Conservation (phyloP, 1,139 yeast genomes). For the Sugiyamaella sp. region DNA sequence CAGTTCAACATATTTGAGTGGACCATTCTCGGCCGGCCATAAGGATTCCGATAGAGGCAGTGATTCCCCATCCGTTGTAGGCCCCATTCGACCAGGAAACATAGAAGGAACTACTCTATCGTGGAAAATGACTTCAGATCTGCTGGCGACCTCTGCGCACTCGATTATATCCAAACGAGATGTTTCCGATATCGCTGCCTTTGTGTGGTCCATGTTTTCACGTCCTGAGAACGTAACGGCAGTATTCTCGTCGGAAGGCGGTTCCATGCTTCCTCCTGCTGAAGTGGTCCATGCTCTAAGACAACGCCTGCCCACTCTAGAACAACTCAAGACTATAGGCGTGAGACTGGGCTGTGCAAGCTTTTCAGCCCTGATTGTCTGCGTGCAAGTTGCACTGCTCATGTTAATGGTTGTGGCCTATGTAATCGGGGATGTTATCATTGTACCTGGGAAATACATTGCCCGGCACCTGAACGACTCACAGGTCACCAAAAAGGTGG, state of each 20-base stretch:
- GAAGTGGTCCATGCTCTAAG: constrained; percentile 31
- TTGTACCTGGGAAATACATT: constrained; percentile 25
- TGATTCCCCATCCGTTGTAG: constrained; percentile 12
- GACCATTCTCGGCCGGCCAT: background rate
- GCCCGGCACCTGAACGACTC: constrained; percentile 4
- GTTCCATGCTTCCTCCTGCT: constrained; percentile 32
- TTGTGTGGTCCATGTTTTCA: constrained; percentile 35
- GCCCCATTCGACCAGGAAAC: constrained; percentile 33
- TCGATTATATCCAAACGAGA: constrained; percentile 25
- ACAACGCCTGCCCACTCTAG: constrained; percentile 23
- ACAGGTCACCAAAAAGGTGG: constrained; percentile 1
- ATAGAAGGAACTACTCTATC: constrained; percentile 36
- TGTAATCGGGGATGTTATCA: constrained; percentile 35
- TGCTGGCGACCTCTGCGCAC: constrained; percentile 27
- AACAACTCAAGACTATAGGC: constrained; percentile 16
- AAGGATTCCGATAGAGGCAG: background rate
- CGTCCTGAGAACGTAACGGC: constrained; percentile 31
- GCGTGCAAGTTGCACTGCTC: constrained; percentile 35
- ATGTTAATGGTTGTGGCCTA: constrained; percentile 36
- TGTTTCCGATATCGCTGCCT: constrained; percentile 26
- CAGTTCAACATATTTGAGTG: background rate
- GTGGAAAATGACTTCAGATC: constrained; percentile 38
- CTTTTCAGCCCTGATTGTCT: constrained; percentile 31
- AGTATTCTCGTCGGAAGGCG: constrained; percentile 13
- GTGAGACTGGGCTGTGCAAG: constrained; percentile 27